Percentiles rank a stretch among this genome's conserved stretches.
phyloP scores from a whole-genome alignment of 2,329 filamentous ascomycete species.

The Hymenoscyphus infarciens region DNA sequence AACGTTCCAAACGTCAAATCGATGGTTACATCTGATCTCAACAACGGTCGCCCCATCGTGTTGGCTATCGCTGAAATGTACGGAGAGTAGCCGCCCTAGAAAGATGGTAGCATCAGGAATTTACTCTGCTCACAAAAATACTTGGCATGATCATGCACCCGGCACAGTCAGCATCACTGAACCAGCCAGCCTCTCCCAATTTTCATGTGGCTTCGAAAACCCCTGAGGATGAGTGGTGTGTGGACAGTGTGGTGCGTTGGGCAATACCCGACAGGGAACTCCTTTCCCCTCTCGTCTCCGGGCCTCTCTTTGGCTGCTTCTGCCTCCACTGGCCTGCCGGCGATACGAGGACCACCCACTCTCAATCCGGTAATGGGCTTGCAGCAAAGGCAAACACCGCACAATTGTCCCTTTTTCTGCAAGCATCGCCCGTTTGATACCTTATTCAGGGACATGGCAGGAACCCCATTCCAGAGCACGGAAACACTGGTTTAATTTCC shows the following conservation, averaged over 20 bases:
- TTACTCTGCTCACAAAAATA: neutral
- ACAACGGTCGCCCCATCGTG: neutral
- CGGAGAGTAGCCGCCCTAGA: neutral
- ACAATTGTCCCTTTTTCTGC: neutral
- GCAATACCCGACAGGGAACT: neutral
- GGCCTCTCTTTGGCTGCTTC: neutral
- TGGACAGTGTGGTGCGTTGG: neutral
- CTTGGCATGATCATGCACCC: neutral
- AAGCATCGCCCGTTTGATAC: neutral
- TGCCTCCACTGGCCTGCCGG: too few species aligned
- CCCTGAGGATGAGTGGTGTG: neutral
- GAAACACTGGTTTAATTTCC: neutral
- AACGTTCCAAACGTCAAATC: neutral
- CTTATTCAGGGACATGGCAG: neutral
- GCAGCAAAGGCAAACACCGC: neutral
- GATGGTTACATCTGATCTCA: neutral
- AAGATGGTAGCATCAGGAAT: neutral
- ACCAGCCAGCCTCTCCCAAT: neutral
- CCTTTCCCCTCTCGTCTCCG: neutral
- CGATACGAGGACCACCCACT: neutral
- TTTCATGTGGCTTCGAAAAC: neutral
- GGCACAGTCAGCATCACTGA: neutral
- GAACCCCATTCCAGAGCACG: neutral
- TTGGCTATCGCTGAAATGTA: neutral
- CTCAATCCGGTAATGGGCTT: neutral